Conservation (phyloP, 2,329 filamentous ascomycete genomes). For the Scopulariopsis brevicaulis region DNA sequence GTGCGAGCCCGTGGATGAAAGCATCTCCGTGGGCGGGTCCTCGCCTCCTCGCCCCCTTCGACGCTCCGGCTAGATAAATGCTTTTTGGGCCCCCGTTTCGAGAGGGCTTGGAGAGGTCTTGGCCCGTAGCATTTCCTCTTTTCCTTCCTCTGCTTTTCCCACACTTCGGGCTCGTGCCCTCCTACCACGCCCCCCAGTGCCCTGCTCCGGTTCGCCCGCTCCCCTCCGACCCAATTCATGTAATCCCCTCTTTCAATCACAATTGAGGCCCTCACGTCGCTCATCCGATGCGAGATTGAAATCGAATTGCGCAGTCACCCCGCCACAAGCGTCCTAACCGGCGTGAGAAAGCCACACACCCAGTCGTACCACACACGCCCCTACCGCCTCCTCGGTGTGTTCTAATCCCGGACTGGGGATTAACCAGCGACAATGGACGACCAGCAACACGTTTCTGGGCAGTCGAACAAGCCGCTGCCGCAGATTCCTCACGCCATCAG, state of each 20-base stretch:
- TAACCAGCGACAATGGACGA: neutral
- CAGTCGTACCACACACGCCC: neutral
- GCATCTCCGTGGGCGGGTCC: neutral
- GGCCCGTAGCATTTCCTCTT: neutral
- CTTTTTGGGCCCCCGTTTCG: neutral
- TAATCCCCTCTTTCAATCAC: neutral
- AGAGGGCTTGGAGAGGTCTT: neutral
- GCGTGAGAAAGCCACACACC: too few species aligned
- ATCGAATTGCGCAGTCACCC: neutral
- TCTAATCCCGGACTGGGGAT: neutral
- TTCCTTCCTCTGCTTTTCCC: neutral
- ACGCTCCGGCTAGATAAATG: neutral
- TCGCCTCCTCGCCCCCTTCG: neutral
- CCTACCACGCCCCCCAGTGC: neutral
- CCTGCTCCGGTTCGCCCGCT: neutral
- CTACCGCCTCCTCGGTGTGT: neutral
- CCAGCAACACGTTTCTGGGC: constrained; percentile 17
- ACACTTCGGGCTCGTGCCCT: neutral
- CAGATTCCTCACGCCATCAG: constrained; percentile 45
- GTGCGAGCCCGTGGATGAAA: neutral
- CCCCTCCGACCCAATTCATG: neutral
- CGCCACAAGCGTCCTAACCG: neutral
- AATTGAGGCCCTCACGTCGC: neutral
- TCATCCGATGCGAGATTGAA: neutral
- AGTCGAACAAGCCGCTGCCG: constrained; percentile 28